These are phyloP conservation scores for Fonsecaea pedrosoi DNA, from an alignment of 2,329 filamentous ascomycete genomes.

Conservation along the genomic window DNA sequence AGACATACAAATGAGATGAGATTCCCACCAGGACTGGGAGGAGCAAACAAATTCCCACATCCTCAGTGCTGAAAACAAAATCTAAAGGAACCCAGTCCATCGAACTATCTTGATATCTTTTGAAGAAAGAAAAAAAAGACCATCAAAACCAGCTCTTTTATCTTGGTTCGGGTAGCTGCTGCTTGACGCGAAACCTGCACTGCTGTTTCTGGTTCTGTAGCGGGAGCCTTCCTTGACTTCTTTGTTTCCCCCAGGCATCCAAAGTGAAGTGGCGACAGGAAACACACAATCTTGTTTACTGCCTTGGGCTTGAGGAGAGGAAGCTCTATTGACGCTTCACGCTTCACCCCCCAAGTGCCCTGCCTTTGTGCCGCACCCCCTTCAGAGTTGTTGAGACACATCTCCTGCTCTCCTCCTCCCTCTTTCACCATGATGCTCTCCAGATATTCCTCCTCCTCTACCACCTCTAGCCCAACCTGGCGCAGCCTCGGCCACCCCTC, in stretches of 20 bases:
- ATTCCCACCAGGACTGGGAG: conserved; percentile 29
- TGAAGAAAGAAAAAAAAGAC: not conserved
- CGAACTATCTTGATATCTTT: conserved; percentile 9
- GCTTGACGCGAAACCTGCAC: conserved; percentile 6
- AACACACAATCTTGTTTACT: conserved; percentile 2
- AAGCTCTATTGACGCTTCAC: conserved; percentile 11
- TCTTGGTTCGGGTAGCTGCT: conserved; percentile 33
- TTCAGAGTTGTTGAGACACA: not conserved
- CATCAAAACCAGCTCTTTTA: not conserved
- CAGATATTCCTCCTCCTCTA: conserved; percentile 25
- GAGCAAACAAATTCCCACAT: conserved; percentile 30
- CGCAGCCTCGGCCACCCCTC: conserved; percentile 28
- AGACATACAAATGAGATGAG: conserved; percentile 24
- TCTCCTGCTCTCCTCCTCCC: not conserved
- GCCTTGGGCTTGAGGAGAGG: not conserved
- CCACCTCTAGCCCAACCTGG: conserved; percentile 21
- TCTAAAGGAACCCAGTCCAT: conserved; percentile 18
- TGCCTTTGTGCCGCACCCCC: conserved; percentile 25
- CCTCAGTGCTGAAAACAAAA: not conserved
- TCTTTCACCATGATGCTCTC: conserved; percentile 27
- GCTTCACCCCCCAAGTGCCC: not conserved
- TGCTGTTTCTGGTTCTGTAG: conserved; percentile 15
- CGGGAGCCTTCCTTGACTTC: conserved; percentile 24
- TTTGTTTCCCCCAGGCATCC: conserved; percentile 29
- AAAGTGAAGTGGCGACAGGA: conserved; percentile 14